Evolutionary conservation across 805 yeast genomes (phyloP).

Genomic region (Myxozyma melibiosi): DNA sequence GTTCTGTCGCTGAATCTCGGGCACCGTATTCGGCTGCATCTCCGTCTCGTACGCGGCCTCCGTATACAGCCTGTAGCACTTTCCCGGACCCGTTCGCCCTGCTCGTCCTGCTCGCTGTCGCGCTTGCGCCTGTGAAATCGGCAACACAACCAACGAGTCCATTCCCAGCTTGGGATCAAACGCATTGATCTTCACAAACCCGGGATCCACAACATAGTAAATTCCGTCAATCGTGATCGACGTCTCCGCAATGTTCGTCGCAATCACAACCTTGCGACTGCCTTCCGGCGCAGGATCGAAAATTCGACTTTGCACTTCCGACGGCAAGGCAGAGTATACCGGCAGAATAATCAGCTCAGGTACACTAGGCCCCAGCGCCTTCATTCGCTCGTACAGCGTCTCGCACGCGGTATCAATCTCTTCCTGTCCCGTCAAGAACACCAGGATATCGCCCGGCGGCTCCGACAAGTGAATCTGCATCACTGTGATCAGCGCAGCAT

Average conservation of each 20-base stretch:
- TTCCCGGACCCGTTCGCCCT: slow-evolving; percentile 96
- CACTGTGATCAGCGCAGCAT: slow-evolving; percentile 85
- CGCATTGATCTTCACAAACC: slow-evolving; percentile 89
- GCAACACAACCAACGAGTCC: slow-evolving; percentile 81
- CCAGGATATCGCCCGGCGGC: slow-evolving; percentile 78
- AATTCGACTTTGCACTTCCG: slow-evolving; percentile 76
- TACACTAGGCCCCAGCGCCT: slow-evolving; percentile 61
- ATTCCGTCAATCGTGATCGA: slow-evolving; percentile 97
- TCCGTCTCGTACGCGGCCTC: slow-evolving; percentile 79
- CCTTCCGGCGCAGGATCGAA: slow-evolving; percentile 85
- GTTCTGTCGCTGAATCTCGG: slow-evolving; percentile 89
- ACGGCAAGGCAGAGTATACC: slow-evolving; percentile 87
- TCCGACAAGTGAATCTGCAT: slow-evolving; percentile 81
- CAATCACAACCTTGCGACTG: slow-evolving; percentile 82
- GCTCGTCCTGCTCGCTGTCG: slow-evolving; percentile 98
- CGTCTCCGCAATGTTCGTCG: slow-evolving; percentile 97
- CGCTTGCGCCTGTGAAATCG: slow-evolving; percentile 93
- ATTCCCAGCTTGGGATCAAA: slow-evolving; percentile 86
- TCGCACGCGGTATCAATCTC: slow-evolving; percentile 89
- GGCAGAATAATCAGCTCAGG: slow-evolving; percentile 74
- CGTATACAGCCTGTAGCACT: slow-evolving; percentile 86
- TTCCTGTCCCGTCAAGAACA: slow-evolving; percentile 93
- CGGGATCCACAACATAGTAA: slow-evolving; percentile 90
- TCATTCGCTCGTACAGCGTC: slow-evolving; percentile 63
- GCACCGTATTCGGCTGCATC: slow-evolving; percentile 75